Percentiles rank a stretch among this genome's conserved stretches.
These are phyloP conservation scores for sweet orange (Citrus sinensis) DNA, from an alignment of 345 rosid species.

Conservation along the genomic window DNA sequence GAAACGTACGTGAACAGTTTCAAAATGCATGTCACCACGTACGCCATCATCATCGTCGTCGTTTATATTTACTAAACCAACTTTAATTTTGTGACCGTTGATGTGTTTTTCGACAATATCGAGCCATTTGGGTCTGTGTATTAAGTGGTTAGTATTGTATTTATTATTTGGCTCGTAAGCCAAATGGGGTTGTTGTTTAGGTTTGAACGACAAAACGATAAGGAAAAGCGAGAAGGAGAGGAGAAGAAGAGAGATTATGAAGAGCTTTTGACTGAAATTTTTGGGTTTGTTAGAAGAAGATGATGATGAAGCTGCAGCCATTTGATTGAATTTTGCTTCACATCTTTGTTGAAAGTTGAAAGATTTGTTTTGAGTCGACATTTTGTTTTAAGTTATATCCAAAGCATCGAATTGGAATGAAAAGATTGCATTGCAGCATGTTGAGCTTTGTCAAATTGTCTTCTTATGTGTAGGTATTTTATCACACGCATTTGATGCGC, in stretches of 20 bases:
- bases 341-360: conserved; percentile 12
- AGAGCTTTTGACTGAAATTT: conserved; percentile 31
- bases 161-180: neutral
- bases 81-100: conserved; percentile 28
- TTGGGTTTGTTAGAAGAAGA: conserved; percentile 14
- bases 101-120: conserved; percentile 29
- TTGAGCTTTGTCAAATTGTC: conserved; percentile 18
- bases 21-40: conserved; percentile 11
- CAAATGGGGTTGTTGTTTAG: neutral
- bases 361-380: neutral
- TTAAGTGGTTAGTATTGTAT: neutral
- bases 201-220: conserved; percentile 31
- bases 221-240: conserved; percentile 36
- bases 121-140: conserved; percentile 38
- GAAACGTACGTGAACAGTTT: conserved; percentile 38
- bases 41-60: neutral
- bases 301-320: neutral
- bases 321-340: neutral
- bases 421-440: conserved; percentile 43
- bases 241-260: conserved; percentile 33
- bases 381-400: neutral
- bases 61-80: conserved; percentile 53
- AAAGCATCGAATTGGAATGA: neutral
- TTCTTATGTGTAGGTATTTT: conserved; percentile 12
- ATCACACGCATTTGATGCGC: conserved; percentile 2